These are phyloP conservation scores for Ustilago nuda DNA, from an alignment of 1,284 basidiomycete species.

Conservation along the genomic window DNA sequence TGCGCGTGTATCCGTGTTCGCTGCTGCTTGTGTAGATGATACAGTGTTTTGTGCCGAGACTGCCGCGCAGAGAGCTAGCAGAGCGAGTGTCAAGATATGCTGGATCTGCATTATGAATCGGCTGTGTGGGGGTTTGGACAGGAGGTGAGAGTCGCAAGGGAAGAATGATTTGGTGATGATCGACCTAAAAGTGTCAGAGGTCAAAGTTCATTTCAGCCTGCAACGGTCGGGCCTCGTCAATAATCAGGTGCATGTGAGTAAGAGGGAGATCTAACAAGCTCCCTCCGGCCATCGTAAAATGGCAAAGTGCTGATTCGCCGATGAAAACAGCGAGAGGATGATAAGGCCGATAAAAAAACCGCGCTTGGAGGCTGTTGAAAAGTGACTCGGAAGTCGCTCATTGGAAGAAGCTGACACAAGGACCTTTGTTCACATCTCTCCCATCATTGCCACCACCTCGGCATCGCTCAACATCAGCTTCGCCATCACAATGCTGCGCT, in stretches of 20 bases:
- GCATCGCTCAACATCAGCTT: constrained; percentile 4
- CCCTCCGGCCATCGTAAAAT: background rate
- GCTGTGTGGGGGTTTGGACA: background rate
- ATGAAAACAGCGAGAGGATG: constrained; percentile 21
- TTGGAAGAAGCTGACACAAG: constrained; percentile 5
- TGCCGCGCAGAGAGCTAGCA: constrained; percentile 31
- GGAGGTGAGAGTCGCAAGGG: background rate
- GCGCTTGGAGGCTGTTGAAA: constrained; percentile 4
- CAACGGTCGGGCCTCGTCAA: constrained; percentile 9
- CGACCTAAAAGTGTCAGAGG: constrained; percentile 6
- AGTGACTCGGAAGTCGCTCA: constrained; percentile 33
- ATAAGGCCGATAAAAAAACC: constrained; percentile 16
- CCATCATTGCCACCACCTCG: background rate
- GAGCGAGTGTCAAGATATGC: constrained; percentile 17
- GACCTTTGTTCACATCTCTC: background rate
- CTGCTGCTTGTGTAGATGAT: constrained; percentile 29
- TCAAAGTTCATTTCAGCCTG: constrained; percentile 12
- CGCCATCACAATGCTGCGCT: constrained; percentile 28
- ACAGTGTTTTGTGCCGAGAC: constrained; percentile 40
- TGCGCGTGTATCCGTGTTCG: constrained; percentile 14
- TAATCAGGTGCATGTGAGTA: background rate
- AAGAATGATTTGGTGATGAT: background rate
- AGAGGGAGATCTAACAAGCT: background rate
- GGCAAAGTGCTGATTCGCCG: constrained; percentile 26
- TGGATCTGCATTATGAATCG: constrained; percentile 23